These are phyloP conservation scores for Colletotrichum endophyticum DNA, from an alignment of 2,329 filamentous ascomycete species.

Conservation along the genomic window DNA sequence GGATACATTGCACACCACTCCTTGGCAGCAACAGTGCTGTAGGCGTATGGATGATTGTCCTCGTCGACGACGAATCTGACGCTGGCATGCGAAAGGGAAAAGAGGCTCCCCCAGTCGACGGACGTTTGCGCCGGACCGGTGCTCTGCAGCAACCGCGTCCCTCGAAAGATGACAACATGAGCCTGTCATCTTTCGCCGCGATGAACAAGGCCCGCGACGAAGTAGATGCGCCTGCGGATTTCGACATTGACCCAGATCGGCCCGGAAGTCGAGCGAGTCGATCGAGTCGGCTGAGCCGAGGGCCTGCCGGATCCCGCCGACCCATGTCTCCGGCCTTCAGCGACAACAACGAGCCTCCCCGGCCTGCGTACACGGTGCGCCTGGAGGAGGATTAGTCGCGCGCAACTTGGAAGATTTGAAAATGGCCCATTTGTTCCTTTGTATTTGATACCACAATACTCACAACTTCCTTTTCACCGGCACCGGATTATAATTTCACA, in stretches of 20 bases:
- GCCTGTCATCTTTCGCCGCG: conserved; percentile 21
- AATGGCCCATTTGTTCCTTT: background rate
- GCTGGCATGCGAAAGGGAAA: conserved; percentile 2
- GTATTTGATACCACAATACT: background rate
- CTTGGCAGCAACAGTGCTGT: conserved; percentile 70
- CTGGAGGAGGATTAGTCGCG: conserved; percentile 3
- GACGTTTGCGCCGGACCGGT: conserved; percentile 9
- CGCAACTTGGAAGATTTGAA: too few relatives aligned
- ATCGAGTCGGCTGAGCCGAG: conserved; percentile 7
- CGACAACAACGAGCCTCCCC: background rate
- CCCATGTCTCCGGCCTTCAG: background rate
- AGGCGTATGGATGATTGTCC: conserved; percentile 80
- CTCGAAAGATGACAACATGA: conserved; percentile 21
- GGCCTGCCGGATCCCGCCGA: background rate
- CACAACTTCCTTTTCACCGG: background rate
- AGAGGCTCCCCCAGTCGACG: conserved; percentile 29
- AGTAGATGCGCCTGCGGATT: background rate
- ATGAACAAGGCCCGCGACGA: conserved; percentile 13
- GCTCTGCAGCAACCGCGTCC: background rate
- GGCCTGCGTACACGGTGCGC: background rate
- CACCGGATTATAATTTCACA: background rate
- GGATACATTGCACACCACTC: conserved; percentile 80
- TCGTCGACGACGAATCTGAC: conserved; percentile 67
- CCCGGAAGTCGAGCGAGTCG: conserved; percentile 7
- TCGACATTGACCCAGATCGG: background rate